Percentiles rank a stretch among this genome's conserved stretches.
phyloP scores from a whole-genome alignment of 1,284 basidiomycete species.

The Ceratobasidium sp. region DNA sequence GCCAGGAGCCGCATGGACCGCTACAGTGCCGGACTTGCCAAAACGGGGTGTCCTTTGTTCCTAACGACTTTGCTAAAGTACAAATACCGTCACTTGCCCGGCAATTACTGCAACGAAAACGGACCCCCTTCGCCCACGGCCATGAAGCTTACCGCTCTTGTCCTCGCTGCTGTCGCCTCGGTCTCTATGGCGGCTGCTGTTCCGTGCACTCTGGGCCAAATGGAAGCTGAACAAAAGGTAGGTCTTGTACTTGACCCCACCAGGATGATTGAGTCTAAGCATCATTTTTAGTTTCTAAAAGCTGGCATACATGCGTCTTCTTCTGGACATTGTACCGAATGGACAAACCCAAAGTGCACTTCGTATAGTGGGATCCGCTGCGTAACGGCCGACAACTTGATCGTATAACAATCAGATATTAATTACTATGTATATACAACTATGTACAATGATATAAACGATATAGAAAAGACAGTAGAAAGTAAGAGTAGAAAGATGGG shows the following conservation, averaged over 20 bases:
- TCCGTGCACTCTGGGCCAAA: slow-evolving; percentile 6
- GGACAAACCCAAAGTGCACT: slow-evolving; percentile 40
- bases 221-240: slow-evolving; percentile 11
- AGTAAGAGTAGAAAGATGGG: no score
- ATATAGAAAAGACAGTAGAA: no score
- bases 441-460: no score
- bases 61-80: not conserved
- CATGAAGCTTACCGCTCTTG: not conserved
- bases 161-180: not conserved
- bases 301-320: slow-evolving; percentile 32
- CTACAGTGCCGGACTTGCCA: not conserved
- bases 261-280: not conserved
- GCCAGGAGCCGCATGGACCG: not conserved
- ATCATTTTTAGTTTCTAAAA: not conserved
- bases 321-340: slow-evolving; percentile 38
- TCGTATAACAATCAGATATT: no score
- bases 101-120: not conserved
- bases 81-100: not conserved
- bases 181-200: not conserved
- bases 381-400: slow-evolving; percentile 38
- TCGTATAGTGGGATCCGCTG: slow-evolving; percentile 37
- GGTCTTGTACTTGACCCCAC: no score
- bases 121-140: not conserved
- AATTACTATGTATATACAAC: no score
- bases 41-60: not conserved